Evolutionary conservation across 2,329 filamentous ascomycete species (phyloP), one percentile per base, ranked within the genome.

Genomic region (Claviceps pazoutovae): DNA sequence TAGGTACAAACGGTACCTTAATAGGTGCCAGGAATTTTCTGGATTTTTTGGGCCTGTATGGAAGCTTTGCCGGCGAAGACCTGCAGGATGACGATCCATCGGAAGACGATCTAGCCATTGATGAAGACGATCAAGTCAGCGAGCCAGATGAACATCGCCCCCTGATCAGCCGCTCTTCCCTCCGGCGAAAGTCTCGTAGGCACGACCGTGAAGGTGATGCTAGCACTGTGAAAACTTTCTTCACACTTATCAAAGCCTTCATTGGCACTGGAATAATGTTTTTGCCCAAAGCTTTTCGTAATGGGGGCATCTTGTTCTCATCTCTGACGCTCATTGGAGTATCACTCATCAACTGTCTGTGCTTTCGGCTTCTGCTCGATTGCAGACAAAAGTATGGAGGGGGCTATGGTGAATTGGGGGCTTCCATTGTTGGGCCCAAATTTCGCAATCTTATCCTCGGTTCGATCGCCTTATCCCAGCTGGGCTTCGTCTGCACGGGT

Each of bases 251-350:
- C 49, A 89, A 89, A 64, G 84, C 85, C 1, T 89, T 89, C 59
- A 78, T 89, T 51, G 85, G 85, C 47, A 89, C 85, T 0, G 85
- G 85, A 55, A 88, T 89, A 64, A 87, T 89, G 80, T 89, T 89
- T 61, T 65, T 89, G 45, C 85, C 85, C 46, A 88, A 87, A 62
- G 85, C 85, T 0, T 89, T 88, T 67, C 79, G 80, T 60, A 89
- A 89, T 57, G 85, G 85, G 38, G 85, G 85, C 23, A 82, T 89
- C 49, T 69, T 88, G 11, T 89, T 89, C 62, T 88, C 84, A 0
- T 82, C 80, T 0, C 66, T 87, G 48, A 82, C 82, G 0, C 75
- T 89, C 57, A 66, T 88, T 46, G 67, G 71, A 9, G 77, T 88
- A 2, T 82, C 85, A 1, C 62, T 76, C 19, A 68, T 88, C 57